Percentiles rank a stretch among this genome's conserved stretches.
Evolutionary conservation across 176 grass and related monocot species (phyloP).

Genomic region (Melocanna baccifera): DNA sequence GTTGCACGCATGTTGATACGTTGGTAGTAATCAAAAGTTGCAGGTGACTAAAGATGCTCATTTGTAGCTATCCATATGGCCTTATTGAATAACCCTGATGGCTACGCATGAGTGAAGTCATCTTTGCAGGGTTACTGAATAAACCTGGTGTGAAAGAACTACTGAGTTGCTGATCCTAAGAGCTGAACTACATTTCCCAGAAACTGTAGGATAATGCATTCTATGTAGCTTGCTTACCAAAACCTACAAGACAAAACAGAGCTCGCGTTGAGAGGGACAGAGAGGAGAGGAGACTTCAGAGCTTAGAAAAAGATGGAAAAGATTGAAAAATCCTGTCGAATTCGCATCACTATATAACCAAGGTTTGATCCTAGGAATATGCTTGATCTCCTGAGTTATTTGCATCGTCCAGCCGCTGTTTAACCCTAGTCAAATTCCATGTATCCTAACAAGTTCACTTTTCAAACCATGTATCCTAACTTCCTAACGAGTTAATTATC

Average conservation of each 20-base stretch:
- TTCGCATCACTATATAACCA: neutral
- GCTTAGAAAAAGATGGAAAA: neutral
- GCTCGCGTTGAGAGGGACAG: neutral
- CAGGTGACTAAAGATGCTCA: neutral
- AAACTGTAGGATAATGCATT: neutral
- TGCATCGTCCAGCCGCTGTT: neutral
- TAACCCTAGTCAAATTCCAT: slow-evolving; percentile 32
- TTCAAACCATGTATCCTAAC: neutral
- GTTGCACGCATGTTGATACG: neutral
- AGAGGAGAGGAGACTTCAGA: neutral
- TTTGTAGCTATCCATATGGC: neutral
- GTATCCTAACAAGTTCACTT: neutral
- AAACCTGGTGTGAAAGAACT: neutral
- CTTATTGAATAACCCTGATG: neutral
- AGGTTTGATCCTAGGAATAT: slow-evolving; percentile 40
- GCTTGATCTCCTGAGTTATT: neutral
- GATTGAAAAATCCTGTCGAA: neutral
- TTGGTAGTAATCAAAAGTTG: neutral
- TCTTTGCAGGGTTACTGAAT: neutral
- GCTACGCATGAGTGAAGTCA: neutral
- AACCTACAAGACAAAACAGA: neutral
- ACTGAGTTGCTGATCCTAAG: neutral
- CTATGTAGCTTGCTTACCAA: neutral
- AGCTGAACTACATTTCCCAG: neutral
- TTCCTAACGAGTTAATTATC: neutral